phyloP scores from a whole-genome alignment of 2,329 filamentous ascomycete genomes.

The Amauroascus verrucosus region DNA sequence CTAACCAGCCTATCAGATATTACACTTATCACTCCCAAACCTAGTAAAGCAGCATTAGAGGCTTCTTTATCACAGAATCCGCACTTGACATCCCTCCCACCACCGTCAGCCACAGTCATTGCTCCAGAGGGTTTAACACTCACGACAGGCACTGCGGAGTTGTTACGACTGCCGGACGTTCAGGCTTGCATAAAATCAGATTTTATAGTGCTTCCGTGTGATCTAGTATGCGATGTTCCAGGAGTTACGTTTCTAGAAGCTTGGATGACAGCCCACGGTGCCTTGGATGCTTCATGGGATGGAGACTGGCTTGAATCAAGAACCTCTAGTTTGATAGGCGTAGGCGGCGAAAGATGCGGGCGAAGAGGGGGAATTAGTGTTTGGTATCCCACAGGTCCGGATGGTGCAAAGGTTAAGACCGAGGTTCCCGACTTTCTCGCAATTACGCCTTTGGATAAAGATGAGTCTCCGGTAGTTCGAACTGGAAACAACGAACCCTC shows the following conservation, averaged over 20 bases:
- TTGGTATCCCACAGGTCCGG: slow-evolving; percentile 75
- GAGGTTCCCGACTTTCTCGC: slow-evolving; percentile 91
- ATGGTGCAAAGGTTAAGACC: slow-evolving; percentile 59
- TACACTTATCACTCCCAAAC: slow-evolving; percentile 39
- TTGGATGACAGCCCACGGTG: slow-evolving; percentile 79
- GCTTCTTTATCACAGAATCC: slow-evolving; percentile 42
- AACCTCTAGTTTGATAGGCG: slow-evolving; percentile 38
- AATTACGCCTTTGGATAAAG: slow-evolving; percentile 55
- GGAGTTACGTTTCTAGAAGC: slow-evolving; percentile 75
- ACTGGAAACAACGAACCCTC: slow-evolving; percentile 43
- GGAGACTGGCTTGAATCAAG: slow-evolving; percentile 30
- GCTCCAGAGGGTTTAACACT: slow-evolving; percentile 66
- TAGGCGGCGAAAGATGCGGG: slow-evolving; percentile 47
- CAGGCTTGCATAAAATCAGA: slow-evolving; percentile 68
- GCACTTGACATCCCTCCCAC: slow-evolving; percentile 40
- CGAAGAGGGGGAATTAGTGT: slow-evolving; percentile 74
- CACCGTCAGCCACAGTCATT: slow-evolving; percentile 54
- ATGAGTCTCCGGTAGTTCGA: slow-evolving; percentile 39
- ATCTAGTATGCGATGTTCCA: slow-evolving; percentile 80
- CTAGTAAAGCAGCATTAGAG: slow-evolving; percentile 35
- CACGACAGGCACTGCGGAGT: slow-evolving; percentile 79
- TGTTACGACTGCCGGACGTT: slow-evolving; percentile 75
- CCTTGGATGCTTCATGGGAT: slow-evolving; percentile 51
- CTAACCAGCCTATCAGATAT: slow-evolving; percentile 29
- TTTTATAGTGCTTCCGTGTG: slow-evolving; percentile 85